A percentile compares a stretch with the other conserved stretches of the same genome.
Conservation (phyloP, 1,284 basidiomycete genomes). For the Naganishia sp. region DNA sequence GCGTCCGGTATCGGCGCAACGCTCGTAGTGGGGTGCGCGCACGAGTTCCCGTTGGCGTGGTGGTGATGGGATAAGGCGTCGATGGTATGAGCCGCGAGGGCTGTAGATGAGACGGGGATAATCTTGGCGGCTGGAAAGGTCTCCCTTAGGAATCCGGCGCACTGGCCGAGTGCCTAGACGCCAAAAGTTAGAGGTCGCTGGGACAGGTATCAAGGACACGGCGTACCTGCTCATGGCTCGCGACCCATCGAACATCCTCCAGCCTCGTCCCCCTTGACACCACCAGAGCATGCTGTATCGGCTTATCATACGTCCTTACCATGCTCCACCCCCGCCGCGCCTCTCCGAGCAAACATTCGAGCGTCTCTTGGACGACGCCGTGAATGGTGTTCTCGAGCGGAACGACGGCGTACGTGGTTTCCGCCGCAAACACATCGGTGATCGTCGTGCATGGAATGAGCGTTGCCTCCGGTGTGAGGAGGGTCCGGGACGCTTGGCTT, state of each 20-base stretch:
- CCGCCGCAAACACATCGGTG: neutral
- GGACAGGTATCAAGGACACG: neutral
- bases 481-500: constrained; percentile 2
- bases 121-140: constrained; percentile 43
- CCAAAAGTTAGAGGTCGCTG: neutral
- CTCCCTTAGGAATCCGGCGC: constrained; percentile 40
- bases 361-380: constrained; percentile 50
- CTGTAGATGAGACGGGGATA: constrained; percentile 45
- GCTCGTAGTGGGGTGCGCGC: too few relatives aligned
- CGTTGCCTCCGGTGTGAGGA: neutral
- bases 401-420: constrained; percentile 41
- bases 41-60: neutral
- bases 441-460: constrained; percentile 6
- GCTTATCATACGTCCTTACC: constrained; percentile 37
- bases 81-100: constrained; percentile 45
- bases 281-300: constrained; percentile 50
- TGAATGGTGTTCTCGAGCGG: constrained; percentile 54
- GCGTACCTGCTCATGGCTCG: constrained; percentile 51
- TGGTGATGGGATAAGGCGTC: constrained; percentile 27
- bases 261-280: constrained; percentile 40
- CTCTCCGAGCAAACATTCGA: constrained; percentile 43
- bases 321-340: constrained; percentile 22
- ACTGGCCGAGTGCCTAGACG: constrained; percentile 51
- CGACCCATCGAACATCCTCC: constrained; percentile 45
- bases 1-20: constrained; percentile 25